phyloP scores from a whole-genome alignment of 257 asterid species.

The Fraxinus excelsior region DNA sequence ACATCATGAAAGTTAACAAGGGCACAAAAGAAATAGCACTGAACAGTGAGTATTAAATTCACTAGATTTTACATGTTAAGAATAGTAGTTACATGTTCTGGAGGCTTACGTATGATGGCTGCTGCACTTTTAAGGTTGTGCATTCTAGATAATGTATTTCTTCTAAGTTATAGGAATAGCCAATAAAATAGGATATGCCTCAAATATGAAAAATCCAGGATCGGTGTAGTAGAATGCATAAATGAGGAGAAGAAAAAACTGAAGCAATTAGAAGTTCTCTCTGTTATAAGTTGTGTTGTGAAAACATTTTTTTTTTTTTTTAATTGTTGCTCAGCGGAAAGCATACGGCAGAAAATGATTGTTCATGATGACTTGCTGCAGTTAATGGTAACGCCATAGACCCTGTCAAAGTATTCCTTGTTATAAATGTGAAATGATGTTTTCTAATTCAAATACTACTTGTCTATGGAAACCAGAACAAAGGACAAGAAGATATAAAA shows the following conservation, averaged over 20 bases:
- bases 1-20: conserved; percentile 82
- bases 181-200: conserved; percentile 19
- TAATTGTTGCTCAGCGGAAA: conserved; percentile 53
- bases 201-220: not conserved
- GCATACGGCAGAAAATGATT: conserved; percentile 65
- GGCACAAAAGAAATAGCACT: conserved; percentile 74
- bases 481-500: conserved; percentile 83
- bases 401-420: conserved; percentile 23
- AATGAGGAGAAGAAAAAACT: conserved; percentile 4
- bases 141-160: not conserved
- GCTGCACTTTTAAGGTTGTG: conserved; percentile 19
- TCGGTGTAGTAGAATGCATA: not conserved
- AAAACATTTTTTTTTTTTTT: conserved; percentile 18
- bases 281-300: not conserved
- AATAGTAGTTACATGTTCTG: not conserved
- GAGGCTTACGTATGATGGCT: conserved; percentile 19
- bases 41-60: conserved; percentile 60
- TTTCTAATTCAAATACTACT: conserved; percentile 32
- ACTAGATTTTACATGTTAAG: conserved; percentile 6
- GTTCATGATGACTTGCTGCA: conserved; percentile 65
- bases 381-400: conserved; percentile 56
- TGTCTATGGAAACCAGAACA: conserved; percentile 48
- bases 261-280: not conserved
- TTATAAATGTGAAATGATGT: conserved; percentile 13
- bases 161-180: conserved; percentile 8